These are phyloP conservation scores for Plasmopara muralis DNA, from an alignment of 352 stramenopile genomes.

Conservation along the genomic window DNA sequence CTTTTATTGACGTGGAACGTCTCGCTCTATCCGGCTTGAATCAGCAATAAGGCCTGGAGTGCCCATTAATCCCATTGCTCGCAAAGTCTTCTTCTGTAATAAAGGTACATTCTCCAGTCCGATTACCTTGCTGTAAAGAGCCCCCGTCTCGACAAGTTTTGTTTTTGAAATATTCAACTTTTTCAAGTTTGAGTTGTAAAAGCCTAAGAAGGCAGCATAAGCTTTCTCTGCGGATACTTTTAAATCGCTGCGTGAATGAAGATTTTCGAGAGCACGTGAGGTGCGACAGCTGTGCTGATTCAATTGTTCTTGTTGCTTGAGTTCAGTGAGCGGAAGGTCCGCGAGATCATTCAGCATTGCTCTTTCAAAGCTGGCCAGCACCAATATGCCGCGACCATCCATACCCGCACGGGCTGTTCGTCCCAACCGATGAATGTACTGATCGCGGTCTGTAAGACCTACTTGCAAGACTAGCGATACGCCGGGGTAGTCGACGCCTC, in stretches of 20 bases:
- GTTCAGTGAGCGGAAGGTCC: conserved; percentile 54
- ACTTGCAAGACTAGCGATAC: conserved; percentile 88
- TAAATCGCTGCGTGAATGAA: conserved; percentile 40
- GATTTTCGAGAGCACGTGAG: conserved; percentile 24
- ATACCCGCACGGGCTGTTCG: conserved; percentile 89
- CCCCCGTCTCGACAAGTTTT: conserved; percentile 69
- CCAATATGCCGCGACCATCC: conserved; percentile 68
- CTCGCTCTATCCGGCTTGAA: conserved; percentile 12
- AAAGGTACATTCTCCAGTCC: conserved; percentile 54
- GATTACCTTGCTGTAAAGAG: conserved; percentile 52
- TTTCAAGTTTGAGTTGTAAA: conserved; percentile 88
- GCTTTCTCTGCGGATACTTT: conserved; percentile 72
- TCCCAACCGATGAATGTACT: conserved; percentile 95
- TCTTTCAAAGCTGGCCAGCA: conserved; percentile 85
- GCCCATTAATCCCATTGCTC: conserved; percentile 77
- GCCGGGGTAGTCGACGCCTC: conserved; percentile 94
- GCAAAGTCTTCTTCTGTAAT: conserved; percentile 79
- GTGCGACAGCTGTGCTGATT: conserved; percentile 25
- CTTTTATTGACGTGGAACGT: conserved; percentile 8
- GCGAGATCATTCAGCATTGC: conserved; percentile 61
- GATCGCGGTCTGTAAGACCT: conserved; percentile 79
- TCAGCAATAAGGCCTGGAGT: conserved; percentile 46
- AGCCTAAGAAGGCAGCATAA: conserved; percentile 93
- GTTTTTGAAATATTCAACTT: conserved; percentile 41
- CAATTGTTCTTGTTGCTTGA: conserved; percentile 19